A percentile compares a stretch with the other conserved stretches of the same genome.
phyloP scores from a whole-genome alignment of 2,329 filamentous ascomycete species.

The Fonsecaea pugnacius region DNA sequence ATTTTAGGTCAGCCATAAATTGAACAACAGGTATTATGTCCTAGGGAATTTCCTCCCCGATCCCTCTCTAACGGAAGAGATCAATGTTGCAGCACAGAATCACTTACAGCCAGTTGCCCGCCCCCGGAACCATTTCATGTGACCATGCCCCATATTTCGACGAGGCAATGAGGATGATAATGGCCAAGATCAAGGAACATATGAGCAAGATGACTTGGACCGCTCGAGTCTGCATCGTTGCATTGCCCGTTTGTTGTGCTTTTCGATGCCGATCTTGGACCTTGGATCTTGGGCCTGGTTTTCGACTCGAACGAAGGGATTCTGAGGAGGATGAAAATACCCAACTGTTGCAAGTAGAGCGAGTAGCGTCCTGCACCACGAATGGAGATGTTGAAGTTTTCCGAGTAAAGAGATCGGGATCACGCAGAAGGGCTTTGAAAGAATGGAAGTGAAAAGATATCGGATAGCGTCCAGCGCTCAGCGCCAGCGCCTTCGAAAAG shows the following conservation, averaged over 20 bases:
- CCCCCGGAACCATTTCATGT: constrained; percentile 24
- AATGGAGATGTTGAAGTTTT: not conserved
- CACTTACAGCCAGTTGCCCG: constrained; percentile 32
- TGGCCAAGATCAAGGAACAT: constrained; percentile 24
- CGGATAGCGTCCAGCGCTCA: constrained; percentile 32
- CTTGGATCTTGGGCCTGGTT: not conserved
- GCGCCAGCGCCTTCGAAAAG: constrained; percentile 28
- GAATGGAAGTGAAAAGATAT: constrained; percentile 10
- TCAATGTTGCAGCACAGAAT: not conserved
- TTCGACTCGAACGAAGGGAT: not conserved
- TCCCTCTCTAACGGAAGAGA: not conserved
- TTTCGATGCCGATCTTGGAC: not conserved
- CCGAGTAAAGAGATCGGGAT: not conserved
- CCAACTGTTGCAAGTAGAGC: not conserved
- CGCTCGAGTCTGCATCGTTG: constrained; percentile 28
- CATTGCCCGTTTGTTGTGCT: not conserved
- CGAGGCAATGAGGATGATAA: constrained; percentile 34
- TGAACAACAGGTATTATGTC: not conserved
- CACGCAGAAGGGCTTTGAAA: constrained; percentile 1
- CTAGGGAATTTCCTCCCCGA: not conserved
- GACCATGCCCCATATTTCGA: constrained; percentile 34
- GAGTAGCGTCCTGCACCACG: constrained; percentile 1
- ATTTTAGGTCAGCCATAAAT: not conserved
- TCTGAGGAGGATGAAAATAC: not conserved
- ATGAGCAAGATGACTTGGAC: constrained; percentile 32